Base-by-base conservation (phyloP, 495 filamentous ascomycete genomes). In the Cercophora sp. region DNA sequence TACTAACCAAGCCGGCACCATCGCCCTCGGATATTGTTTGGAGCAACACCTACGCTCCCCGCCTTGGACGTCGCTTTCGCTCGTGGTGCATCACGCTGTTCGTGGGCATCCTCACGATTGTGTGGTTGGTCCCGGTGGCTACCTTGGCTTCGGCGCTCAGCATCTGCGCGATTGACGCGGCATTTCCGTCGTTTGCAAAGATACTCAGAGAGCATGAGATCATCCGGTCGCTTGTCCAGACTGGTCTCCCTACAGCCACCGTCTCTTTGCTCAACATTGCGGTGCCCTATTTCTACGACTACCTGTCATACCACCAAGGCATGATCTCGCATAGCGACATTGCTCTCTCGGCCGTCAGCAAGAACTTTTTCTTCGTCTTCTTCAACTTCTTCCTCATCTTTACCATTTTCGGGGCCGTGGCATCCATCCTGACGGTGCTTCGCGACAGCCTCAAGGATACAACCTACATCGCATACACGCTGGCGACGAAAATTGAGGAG, bases 291-390 rank as follows among this genome's bases (percentile, higher is more conserved):
- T 70, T 99, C 10, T 99, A 99, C 72, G 91, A 91, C 57, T 96
- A 85, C 77, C 80, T 97, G 18, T 89, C 92, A 1, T 87, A 86
- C 62, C 75, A 80, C 22, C 93, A 99, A 75, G 93, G 93, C 52
- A 91, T 96, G 86, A 86, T 93, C 46, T 96, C 93, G 0, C 88
- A 88, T 58, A 88, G 86, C 20, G 94, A 99, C 51, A 82, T 97
- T n/a, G 94, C 96, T 62, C 79, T 97, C 8, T 96, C 92, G 6
- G 75, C 90, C 34, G 91, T 97, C 64, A 95, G 89, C 51, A 99
- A 99, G 75, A 99, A 96, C 64, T 99, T 96, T 71, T 96, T 96
- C 79, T 99, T 97, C 70, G 89, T 87, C 26, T 99, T 99, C 74
- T 96, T 97, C 81, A 99, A 99, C 71, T 84, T 96, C 19, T 99